Base-by-base conservation (phyloP, 768 basidiomycete genomes). In the Tricholoma terreum region DNA sequence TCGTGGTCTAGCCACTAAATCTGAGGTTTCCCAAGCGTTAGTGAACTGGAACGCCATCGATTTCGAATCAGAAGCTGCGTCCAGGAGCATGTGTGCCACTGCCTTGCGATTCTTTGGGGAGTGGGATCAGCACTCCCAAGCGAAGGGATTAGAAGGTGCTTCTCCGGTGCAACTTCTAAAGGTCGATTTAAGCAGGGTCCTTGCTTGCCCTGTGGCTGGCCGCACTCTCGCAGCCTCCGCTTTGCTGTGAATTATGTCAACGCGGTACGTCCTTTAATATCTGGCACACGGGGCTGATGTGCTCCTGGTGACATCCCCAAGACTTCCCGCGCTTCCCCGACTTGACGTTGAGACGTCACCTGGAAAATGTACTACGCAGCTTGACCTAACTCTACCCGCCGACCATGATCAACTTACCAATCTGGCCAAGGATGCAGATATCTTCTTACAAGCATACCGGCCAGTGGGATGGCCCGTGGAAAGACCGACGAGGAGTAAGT, bases 381-480 rank as follows among this genome's bases (percentile, higher is more conserved):
- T 86, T 3, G 81, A 86, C 57, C 72, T 87, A 6, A 73, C 68
- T 3, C 42, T 45, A 1, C 21, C 60, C 6, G 21, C 57, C 1
- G 80, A 80, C 52, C 61, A 58, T 8, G 61, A 65, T 9, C 73
- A 52, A 7, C 71, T 84, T 5, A 55, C 54, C 17, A 43, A 56
- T 1, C 75, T 87, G 0, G 67, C 74, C 15, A 59, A 63, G 40
- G 73, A 74, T 22, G 73, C 79, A 0, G 81, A 86, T 61, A 83
- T 86, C 8, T 86, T 87, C 64, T 64, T 87, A 12, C 85, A 87
- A 60, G 76, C 80, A 2, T 86, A 85, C 65, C 76, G 84, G 10
- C 84, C 85, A 0, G 2, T 82, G 78, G 75, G 75, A 83, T 14
- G 84, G 84, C 0, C 80, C 80, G 3, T 85, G 82, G 83, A 74